Conservation (phyloP, 2,329 filamentous ascomycete species). For the Cladophialophora carrionii region DNA sequence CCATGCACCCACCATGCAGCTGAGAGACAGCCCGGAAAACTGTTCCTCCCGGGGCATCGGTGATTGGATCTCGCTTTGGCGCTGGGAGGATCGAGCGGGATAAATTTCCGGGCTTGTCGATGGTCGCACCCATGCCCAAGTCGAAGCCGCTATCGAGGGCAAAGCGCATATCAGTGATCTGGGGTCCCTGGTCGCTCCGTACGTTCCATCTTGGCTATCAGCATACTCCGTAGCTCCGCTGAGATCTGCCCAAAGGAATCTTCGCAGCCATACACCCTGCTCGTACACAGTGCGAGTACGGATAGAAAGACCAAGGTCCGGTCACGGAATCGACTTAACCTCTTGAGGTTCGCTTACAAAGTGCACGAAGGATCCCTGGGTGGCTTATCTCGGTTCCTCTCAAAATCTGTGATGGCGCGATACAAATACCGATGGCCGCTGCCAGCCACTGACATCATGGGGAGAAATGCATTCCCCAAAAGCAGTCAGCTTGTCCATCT, state of each 20-base stretch:
- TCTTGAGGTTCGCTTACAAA: not conserved
- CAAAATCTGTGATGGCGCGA: not conserved
- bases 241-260: not conserved
- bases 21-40: not conserved
- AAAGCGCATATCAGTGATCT: not conserved
- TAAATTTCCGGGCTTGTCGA: not conserved
- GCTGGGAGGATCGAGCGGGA: not conserved
- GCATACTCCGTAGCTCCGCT: not conserved
- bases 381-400: not conserved
- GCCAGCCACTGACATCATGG: conserved; percentile 1
- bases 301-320: not conserved
- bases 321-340: not conserved
- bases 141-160: not conserved
- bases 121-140: not conserved
- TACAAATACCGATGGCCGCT: not conserved
- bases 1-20: not conserved
- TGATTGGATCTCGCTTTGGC: not conserved
- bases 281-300: too few species aligned
- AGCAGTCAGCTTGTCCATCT: not conserved
- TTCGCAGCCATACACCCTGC: too few species aligned
- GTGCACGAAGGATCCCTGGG: not conserved
- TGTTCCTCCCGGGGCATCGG: not conserved
- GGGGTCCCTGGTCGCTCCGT: not conserved
- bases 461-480: not conserved
- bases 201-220: not conserved